A percentile compares a stretch with the other conserved stretches of the same genome.
These are phyloP conservation scores for Monosporascus cannonballus DNA, from an alignment of 2,329 filamentous ascomycete species.

Conservation along the genomic window DNA sequence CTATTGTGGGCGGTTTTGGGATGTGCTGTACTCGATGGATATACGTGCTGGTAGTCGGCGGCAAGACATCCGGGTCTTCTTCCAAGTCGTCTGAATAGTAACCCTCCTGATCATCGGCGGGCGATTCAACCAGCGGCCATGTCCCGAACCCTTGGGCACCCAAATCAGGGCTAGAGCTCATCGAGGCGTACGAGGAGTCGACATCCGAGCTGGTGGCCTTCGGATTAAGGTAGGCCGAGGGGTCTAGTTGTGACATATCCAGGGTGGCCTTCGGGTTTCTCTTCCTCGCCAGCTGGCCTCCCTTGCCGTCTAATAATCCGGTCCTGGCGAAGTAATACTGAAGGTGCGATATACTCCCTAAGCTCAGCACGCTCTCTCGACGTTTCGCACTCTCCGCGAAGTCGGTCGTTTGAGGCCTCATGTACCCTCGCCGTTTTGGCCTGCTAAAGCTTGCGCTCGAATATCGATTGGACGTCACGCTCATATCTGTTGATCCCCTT, in stretches of 20 bases:
- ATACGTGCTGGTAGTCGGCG: constrained; percentile 96
- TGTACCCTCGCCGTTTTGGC: constrained; percentile 68
- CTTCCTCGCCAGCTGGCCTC: constrained; percentile 74
- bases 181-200: constrained; percentile 55
- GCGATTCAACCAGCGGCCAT: constrained; percentile 40
- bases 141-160: constrained; percentile 32
- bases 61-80: constrained; percentile 74
- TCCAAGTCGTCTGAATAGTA: constrained; percentile 56
- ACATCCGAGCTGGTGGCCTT: constrained; percentile 40
- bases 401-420: constrained; percentile 78
- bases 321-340: constrained; percentile 98
- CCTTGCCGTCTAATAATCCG: constrained; percentile 87
- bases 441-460: constrained; percentile 40
- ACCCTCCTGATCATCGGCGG: constrained; percentile 36
- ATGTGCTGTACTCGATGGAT: constrained; percentile 76
- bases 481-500: constrained; percentile 36
- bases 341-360: constrained; percentile 93
- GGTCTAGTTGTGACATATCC: constrained; percentile 50
- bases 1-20: constrained; percentile 76
- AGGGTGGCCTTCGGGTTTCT: constrained; percentile 54
- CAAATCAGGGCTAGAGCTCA: constrained; percentile 53
- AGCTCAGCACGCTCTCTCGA: constrained; percentile 88
- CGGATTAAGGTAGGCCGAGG: constrained; percentile 32
- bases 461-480: constrained; percentile 34
- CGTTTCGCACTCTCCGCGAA: constrained; percentile 88